These are phyloP conservation scores for Ramalina intermedia DNA, from an alignment of 495 filamentous ascomycete genomes.

Conservation along the genomic window DNA sequence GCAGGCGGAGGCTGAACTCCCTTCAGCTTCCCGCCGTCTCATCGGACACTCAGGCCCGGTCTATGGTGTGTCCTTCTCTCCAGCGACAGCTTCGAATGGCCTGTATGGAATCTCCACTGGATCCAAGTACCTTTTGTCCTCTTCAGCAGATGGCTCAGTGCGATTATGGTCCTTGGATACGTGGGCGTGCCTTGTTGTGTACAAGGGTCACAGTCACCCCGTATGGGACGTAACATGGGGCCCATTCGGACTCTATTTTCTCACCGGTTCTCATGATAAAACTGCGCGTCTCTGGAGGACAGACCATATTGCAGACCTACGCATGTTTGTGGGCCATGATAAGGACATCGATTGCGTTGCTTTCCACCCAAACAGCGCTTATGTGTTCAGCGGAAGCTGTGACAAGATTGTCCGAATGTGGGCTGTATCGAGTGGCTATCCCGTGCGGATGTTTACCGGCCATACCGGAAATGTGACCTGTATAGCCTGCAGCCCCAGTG, in stretches of 20 bases:
- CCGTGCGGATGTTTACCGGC: constrained; percentile 82
- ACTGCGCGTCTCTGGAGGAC: constrained; percentile 83
- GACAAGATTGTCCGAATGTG: constrained; percentile 96
- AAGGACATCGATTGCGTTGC: constrained; percentile 68
- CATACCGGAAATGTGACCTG: constrained; percentile 74
- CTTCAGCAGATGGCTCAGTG: constrained; percentile 71
- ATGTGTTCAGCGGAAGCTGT: constrained; percentile 77
- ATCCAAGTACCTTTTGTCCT: constrained; percentile 67
- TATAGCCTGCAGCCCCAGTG: constrained; percentile 70
- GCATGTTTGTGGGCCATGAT: constrained; percentile 84
- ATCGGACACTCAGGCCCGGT: constrained; percentile 85
- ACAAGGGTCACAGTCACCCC: constrained; percentile 78
- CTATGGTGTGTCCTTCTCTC: constrained; percentile 81
- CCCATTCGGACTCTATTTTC: constrained; percentile 93
- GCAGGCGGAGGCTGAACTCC: constrained; percentile 18
- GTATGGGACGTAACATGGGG: constrained; percentile 81
- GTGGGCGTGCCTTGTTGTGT: constrained; percentile 81
- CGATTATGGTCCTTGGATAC: constrained; percentile 85
- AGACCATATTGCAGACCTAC: constrained; percentile 76
- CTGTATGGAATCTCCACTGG: constrained; percentile 41
- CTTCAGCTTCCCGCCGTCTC: constrained; percentile 60
- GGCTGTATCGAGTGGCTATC: constrained; percentile 70
- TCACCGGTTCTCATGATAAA: constrained; percentile 71
- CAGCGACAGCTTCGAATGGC: constrained; percentile 41
- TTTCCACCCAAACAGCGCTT: constrained; percentile 87